Evolutionary conservation across 2,329 filamentous ascomycete genomes (phyloP).

Genomic region (Alternaria rosae): DNA sequence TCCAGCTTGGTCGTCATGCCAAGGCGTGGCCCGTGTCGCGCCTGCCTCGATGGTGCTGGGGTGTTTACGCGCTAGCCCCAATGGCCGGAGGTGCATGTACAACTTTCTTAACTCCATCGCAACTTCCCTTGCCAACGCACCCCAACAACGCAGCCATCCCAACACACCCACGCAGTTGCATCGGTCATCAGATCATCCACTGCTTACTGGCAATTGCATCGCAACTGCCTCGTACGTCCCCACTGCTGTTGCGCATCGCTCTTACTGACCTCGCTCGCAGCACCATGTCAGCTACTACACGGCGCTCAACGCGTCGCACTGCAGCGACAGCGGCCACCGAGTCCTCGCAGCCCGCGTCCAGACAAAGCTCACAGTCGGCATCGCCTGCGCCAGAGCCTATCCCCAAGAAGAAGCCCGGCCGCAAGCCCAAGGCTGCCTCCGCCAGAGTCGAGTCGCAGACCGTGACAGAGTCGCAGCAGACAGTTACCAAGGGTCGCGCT

Average conservation of each 20-base stretch:
- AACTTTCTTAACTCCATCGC: slow-evolving; percentile 29
- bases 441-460: slow-evolving; percentile 15
- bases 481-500: slow-evolving; percentile 13
- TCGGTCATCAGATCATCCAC: slow-evolving; percentile 4
- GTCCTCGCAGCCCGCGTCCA: slow-evolving; percentile 12
- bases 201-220: slow-evolving; percentile 6
- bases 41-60: slow-evolving; percentile 19
- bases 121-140: slow-evolving; percentile 13
- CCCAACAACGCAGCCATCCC: slow-evolving; percentile 2
- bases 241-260: slow-evolving; percentile 16
- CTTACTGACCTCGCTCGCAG: slow-evolving; percentile 22
- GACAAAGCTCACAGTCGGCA: slow-evolving; percentile 4
- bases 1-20: slow-evolving; percentile 32
- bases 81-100: slow-evolving; percentile 16
- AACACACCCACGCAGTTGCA: slow-evolving; percentile 10
- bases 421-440: slow-evolving; percentile 19
- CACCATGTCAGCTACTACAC: slow-evolving; percentile 24
- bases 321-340: slow-evolving; percentile 20
- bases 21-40: slow-evolving; percentile 22
- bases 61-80: slow-evolving; percentile 16
- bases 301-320: slow-evolving; percentile 27
- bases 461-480: slow-evolving; percentile 15
- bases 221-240: slow-evolving; percentile 21
- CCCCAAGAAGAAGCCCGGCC: slow-evolving; percentile 17
- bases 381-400: slow-evolving; percentile 12